A percentile compares a stretch with the other conserved stretches of the same genome.
Evolutionary conservation across 2,329 filamentous ascomycete genomes (phyloP).

Genomic region (Cladosporium phlei): DNA sequence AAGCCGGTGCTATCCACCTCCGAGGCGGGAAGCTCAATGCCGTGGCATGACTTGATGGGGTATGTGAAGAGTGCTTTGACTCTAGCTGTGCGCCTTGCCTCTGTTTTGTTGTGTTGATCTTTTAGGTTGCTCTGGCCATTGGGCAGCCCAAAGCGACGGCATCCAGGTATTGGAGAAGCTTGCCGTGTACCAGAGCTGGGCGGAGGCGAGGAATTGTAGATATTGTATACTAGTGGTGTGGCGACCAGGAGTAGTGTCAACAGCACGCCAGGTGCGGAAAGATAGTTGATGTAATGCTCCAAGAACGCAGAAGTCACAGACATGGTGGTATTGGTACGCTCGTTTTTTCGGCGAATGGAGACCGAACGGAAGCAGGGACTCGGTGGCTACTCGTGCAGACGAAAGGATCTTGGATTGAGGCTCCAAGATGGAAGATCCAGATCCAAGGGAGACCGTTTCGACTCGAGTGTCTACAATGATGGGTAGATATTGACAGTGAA

Average conservation of each 20-base stretch:
- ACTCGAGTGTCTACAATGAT: too few species aligned
- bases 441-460: too few species aligned
- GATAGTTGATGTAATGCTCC: constrained; percentile 22
- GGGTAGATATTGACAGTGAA: too few species aligned
- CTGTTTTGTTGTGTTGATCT: constrained; percentile 17
- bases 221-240: constrained; percentile 15
- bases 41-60: constrained; percentile 76
- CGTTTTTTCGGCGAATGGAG: too few species aligned
- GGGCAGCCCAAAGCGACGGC: constrained; percentile 23
- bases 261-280: constrained; percentile 17
- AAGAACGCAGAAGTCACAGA: constrained; percentile 16
- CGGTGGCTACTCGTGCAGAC: too few species aligned
- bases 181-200: neutral
- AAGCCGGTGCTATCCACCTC: constrained; percentile 64
- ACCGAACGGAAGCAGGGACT: too few species aligned
- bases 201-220: constrained; percentile 8
- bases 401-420: too few species aligned
- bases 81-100: constrained; percentile 35
- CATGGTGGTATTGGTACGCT: constrained; percentile 12
- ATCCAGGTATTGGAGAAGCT: constrained; percentile 23
- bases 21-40: constrained; percentile 65
- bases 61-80: constrained; percentile 73
- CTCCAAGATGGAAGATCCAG: too few species aligned
- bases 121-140: constrained; percentile 22
- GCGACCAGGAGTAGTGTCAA: constrained; percentile 19